Conservation (phyloP, 2,329 filamentous ascomycete genomes). For the Parastagonospora nodorum region DNA sequence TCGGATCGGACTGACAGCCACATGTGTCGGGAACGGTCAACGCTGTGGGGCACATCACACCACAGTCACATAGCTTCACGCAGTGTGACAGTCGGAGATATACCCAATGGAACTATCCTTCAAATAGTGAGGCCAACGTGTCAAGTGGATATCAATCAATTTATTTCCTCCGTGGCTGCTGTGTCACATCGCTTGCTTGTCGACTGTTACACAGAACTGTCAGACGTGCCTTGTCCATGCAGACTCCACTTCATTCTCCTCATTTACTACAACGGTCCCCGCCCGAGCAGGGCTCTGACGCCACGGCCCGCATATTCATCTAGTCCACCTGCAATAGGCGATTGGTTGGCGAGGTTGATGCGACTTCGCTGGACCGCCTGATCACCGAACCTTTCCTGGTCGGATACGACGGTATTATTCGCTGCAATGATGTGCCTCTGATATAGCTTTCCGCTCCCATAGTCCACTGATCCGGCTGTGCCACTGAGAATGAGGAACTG, state of each 20-base stretch:
- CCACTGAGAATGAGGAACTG: constrained; percentile 64
- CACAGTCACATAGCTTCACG: too few species aligned
- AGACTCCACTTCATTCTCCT: constrained; percentile 2
- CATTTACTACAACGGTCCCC: constrained; percentile 25
- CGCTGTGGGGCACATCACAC: too few species aligned
- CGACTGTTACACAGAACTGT: constrained; percentile 14
- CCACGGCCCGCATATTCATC: constrained; percentile 28
- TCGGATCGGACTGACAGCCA: too few species aligned
- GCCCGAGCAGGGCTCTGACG: constrained; percentile 34
- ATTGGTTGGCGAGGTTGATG: constrained; percentile 5
- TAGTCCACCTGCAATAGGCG: constrained; percentile 5
- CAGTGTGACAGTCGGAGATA: too few species aligned
- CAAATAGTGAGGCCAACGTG: too few species aligned
- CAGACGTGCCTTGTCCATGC: constrained; percentile 4
- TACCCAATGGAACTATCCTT: too few species aligned
- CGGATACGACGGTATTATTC: constrained; percentile 59
- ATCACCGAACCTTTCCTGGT: constrained; percentile 49
- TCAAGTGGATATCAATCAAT: too few species aligned
- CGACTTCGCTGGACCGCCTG: constrained; percentile 13
- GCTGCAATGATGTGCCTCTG: constrained; percentile 60
- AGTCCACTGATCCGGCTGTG: constrained; percentile 23
- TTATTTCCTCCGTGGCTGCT: constrained; percentile 1
- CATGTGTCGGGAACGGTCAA: too few species aligned
- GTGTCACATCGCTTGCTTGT: constrained; percentile 13
- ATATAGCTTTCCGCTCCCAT: constrained; percentile 55